These are phyloP conservation scores for Naegleria fowleri DNA, from an alignment of 208 protist genomes.

Conservation along the genomic window DNA sequence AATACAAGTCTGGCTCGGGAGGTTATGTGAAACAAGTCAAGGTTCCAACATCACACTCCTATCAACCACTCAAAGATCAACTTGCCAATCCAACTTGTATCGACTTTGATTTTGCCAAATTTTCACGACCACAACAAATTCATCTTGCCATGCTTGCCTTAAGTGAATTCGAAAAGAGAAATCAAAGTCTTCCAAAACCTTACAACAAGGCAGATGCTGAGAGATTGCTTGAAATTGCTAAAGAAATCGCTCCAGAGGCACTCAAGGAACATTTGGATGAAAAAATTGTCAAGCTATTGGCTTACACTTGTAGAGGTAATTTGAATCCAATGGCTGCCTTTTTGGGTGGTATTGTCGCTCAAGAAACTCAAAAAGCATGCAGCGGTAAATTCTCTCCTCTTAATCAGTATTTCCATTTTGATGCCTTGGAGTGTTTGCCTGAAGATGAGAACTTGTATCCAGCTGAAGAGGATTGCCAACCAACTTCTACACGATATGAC, in stretches of 20 bases:
- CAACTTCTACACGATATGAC: slow-evolving; percentile 73
- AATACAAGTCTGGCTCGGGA: neutral
- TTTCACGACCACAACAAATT: neutral
- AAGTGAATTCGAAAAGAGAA: neutral
- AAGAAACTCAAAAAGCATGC: slow-evolving; percentile 84
- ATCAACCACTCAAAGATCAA: neutral
- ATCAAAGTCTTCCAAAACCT: neutral
- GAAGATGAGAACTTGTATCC: neutral
- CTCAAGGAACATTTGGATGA: neutral
- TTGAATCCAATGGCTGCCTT: slow-evolving; percentile 83
- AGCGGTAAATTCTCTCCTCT: slow-evolving; percentile 92
- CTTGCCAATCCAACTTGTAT: neutral
- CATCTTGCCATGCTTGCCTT: neutral
- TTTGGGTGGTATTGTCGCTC: slow-evolving; percentile 84
- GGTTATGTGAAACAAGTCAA: slow-evolving; percentile 18
- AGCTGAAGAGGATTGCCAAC: slow-evolving; percentile 25
- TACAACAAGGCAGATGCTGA: slow-evolving; percentile 24
- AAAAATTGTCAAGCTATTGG: neutral
- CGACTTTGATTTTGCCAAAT: neutral
- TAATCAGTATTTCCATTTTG: slow-evolving; percentile 92
- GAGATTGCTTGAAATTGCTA: neutral
- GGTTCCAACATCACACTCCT: neutral
- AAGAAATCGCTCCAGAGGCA: neutral
- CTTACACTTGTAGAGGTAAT: slow-evolving; percentile 47
- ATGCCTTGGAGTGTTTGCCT: slow-evolving; percentile 77